Percentiles rank a stretch among this genome's conserved stretches.
These are phyloP conservation scores for Cystofilobasidium ferigula DNA, from an alignment of 768 basidiomycete species.

Conservation along the genomic window DNA sequence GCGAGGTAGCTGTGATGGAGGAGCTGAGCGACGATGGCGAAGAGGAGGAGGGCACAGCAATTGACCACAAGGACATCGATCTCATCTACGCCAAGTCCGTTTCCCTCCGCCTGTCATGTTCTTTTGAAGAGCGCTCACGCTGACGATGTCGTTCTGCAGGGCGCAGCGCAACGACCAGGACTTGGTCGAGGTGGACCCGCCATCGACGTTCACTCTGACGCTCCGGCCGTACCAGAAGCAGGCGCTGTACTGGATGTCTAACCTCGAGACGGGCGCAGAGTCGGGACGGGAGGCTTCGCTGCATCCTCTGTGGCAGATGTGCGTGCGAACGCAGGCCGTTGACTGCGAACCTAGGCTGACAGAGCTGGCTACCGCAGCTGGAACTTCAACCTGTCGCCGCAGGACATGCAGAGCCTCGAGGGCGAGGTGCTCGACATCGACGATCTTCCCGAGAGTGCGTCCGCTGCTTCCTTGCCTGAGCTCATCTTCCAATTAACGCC, in stretches of 20 bases:
- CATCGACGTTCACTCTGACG: slow-evolving; percentile 51
- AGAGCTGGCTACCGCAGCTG: background rate
- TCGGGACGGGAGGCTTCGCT: slow-evolving; percentile 60
- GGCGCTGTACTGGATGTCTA: slow-evolving; percentile 83
- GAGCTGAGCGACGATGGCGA: slow-evolving; percentile 48
- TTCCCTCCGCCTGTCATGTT: background rate
- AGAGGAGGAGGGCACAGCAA: slow-evolving; percentile 66
- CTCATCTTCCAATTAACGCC: too few relatives aligned
- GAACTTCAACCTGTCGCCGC: slow-evolving; percentile 52
- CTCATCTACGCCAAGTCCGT: slow-evolving; percentile 70
- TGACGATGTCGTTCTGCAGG: slow-evolving; percentile 40
- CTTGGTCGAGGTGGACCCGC: slow-evolving; percentile 72
- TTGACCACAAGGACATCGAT: slow-evolving; percentile 68
- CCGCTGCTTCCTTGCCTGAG: too few relatives aligned
- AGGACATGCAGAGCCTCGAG: slow-evolving; percentile 48
- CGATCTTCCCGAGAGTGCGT: slow-evolving; percentile 30
- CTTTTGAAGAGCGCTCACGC: background rate
- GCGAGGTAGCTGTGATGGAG: slow-evolving; percentile 56
- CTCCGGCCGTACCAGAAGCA: slow-evolving; percentile 74
- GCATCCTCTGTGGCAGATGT: slow-evolving; percentile 95
- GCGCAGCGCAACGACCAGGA: slow-evolving; percentile 69
- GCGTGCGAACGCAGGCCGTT: slow-evolving; percentile 33
- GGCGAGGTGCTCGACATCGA: slow-evolving; percentile 77
- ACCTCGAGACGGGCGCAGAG: slow-evolving; percentile 62
- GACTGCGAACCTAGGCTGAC: background rate